Base-by-base conservation (phyloP, 192 early-diverging fungal genomes). In the Coemansia sp. region DNA sequence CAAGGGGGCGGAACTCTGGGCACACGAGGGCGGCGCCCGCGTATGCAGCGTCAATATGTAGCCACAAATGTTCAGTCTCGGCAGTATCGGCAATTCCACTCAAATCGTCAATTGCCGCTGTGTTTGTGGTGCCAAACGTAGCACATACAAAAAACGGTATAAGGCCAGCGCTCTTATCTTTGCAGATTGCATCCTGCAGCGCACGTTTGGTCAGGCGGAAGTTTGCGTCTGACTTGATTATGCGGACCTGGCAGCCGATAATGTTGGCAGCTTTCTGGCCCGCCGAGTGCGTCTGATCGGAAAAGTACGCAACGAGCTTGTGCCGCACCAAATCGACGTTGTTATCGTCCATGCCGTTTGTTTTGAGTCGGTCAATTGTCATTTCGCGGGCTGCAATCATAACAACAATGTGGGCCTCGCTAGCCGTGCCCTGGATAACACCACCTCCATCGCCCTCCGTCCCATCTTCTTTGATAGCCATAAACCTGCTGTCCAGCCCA, bases 11-110 rank as follows among this genome's bases (percentile, higher is more conserved):
- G 70, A 81, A 88, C 64, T 89, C 88, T 18, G 82, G 81, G 60
- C 86, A 88, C 3, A 71, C 61, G 10, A 85, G 66, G 0, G 88
- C 85, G 0, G 82, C 59, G 9, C 88, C 88, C 1, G 87, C 88
- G 50, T 85, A 86, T 1, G 88, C 88, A 4, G 87, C 86, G 61
- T 89, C 88, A n/a, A 89, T 63, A 59, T 89, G 86, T 27, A 82
- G 59, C 87, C 87, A 89, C 27, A 88, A 39, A 10, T 72, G 47
- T 66, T 84, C 65, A 1, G 49, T 47, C 41, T 59, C 71, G 32
- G 75, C 71, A 14, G 78, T 82, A 1, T 77, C 62, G 3, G 72
- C 84, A 19, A 89, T 82, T 18, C 82, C 88, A 1, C 54, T 55
- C 19, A 89, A 35, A 41, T 85, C 80, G 56, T 89, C 88, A 8